Evolutionary conservation across 306 rosid species (phyloP).

Genomic region (Malus asiatica): DNA sequence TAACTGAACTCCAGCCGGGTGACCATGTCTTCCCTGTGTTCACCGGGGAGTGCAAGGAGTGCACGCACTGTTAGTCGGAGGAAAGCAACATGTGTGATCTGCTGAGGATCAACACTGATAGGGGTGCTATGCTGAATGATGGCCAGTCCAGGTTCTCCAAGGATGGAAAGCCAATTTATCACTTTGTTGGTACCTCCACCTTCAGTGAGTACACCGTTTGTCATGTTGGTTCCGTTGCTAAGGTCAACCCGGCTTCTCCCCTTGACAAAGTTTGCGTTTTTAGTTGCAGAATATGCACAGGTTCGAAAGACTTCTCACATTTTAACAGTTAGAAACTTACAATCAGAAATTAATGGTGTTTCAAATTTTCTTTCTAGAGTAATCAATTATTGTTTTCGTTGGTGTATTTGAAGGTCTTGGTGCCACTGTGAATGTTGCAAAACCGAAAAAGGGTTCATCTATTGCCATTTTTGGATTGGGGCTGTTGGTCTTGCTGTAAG

Average conservation of each 20-base stretch:
- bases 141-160: slow-evolving; percentile 45
- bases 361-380: neutral
- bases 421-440: slow-evolving; percentile 66
- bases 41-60: slow-evolving; percentile 41
- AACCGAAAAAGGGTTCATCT: slow-evolving; percentile 51
- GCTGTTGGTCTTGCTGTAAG: slow-evolving; percentile 62
- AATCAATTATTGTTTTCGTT: neutral
- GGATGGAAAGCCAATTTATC: slow-evolving; percentile 40
- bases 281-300: slow-evolving; percentile 60
- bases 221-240: slow-evolving; percentile 41
- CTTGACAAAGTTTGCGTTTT: slow-evolving; percentile 53
- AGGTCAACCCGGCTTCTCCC: slow-evolving; percentile 34
- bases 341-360: neutral
- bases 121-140: slow-evolving; percentile 39
- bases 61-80: slow-evolving; percentile 43
- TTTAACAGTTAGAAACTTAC: neutral
- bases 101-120: neutral
- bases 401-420: slow-evolving; percentile 38
- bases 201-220: slow-evolving; percentile 62
- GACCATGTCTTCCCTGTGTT: slow-evolving; percentile 59
- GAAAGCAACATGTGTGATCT: slow-evolving; percentile 42
- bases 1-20: slow-evolving; percentile 44
- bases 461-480: slow-evolving; percentile 75
- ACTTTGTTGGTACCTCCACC: slow-evolving; percentile 44
- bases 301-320: neutral